A percentile compares a stretch with the other conserved stretches of the same genome.
Evolutionary conservation across 192 early-diverging fungal species (phyloP).

Genomic region (Gigaspora rosea): DNA sequence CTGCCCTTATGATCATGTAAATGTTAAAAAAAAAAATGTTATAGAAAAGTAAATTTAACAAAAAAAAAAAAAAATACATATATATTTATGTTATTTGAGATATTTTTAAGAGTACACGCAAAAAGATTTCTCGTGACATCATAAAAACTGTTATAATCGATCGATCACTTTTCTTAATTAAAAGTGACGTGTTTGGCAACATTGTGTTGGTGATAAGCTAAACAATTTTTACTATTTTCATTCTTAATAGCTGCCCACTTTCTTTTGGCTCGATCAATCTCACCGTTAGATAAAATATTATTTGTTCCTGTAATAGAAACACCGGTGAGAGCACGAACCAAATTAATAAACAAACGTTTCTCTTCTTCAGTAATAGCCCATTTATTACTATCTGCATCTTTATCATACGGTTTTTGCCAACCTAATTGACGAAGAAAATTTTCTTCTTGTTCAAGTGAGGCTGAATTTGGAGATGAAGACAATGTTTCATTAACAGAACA

Average conservation of each 20-base stretch:
- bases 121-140: too few relatives aligned
- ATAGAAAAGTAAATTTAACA: too few relatives aligned
- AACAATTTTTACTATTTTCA: background rate
- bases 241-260: slow-evolving; percentile 13
- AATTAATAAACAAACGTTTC: slow-evolving; percentile 14
- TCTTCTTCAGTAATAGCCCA: slow-evolving; percentile 29
- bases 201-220: background rate
- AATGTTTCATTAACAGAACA: background rate
- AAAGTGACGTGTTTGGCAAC: background rate
- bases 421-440: slow-evolving; percentile 21
- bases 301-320: slow-evolving; percentile 4
- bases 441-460: slow-evolving; percentile 23
- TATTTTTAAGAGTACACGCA: too few relatives aligned
- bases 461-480: background rate
- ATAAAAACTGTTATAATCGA: too few relatives aligned
- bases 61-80: too few relatives aligned
- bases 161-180: background rate
- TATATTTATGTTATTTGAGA: too few relatives aligned
- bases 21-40: slow-evolving; percentile 50
- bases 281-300: slow-evolving; percentile 9
- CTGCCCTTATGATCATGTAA: slow-evolving; percentile 60
- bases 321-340: slow-evolving; percentile 19
- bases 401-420: slow-evolving; percentile 22
- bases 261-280: slow-evolving; percentile 19
- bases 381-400: background rate